Percentiles rank a stretch among this genome's conserved stretches.
phyloP scores from a whole-genome alignment of 2,329 filamentous ascomycete genomes.

The Scolecobasidium constrictum region DNA sequence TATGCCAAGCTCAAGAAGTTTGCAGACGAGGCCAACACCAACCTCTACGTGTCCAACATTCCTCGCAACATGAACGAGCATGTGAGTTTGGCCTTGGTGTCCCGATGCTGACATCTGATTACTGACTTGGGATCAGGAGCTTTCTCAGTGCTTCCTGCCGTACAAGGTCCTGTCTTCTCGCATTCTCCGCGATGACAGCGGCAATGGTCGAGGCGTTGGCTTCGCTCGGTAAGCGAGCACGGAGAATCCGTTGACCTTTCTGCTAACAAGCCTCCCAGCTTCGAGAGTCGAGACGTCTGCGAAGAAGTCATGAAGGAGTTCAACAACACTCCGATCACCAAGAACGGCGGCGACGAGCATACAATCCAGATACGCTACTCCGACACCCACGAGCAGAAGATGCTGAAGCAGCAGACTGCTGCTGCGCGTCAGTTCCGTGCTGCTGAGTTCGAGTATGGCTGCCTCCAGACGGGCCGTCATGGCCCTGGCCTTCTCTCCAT shows the following conservation, averaged over 20 bases:
- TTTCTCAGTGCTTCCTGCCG: slow-evolving; percentile 66
- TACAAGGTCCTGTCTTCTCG: slow-evolving; percentile 86
- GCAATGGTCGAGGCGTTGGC: slow-evolving; percentile 90
- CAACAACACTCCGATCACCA: slow-evolving; percentile 53
- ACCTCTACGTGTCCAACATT: slow-evolving; percentile 95
- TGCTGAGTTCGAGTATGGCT: slow-evolving; percentile 63
- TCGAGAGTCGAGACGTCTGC: slow-evolving; percentile 79
- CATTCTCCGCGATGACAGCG: slow-evolving; percentile 84
- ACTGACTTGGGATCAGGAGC: slow-evolving; percentile 45
- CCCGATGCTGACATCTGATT: neutral
- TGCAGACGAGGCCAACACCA: slow-evolving; percentile 79
- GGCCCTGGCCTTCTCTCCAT: neutral
- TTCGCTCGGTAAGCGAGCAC: slow-evolving; percentile 68
- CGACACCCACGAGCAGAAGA: slow-evolving; percentile 92
- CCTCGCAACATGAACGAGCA: slow-evolving; percentile 87
- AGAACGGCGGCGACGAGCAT: slow-evolving; percentile 63
- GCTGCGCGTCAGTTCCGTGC: slow-evolving; percentile 92
- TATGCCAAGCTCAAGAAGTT: slow-evolving; percentile 97
- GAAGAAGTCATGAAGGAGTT: slow-evolving; percentile 81
- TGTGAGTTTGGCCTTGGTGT: slow-evolving; percentile 39
- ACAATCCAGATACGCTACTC: slow-evolving; percentile 91
- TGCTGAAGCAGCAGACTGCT: slow-evolving; percentile 90
- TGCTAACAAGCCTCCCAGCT: slow-evolving; percentile 42
- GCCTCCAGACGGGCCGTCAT: slow-evolving; percentile 24
- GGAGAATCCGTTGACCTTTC: slow-evolving; percentile 8